These are phyloP conservation scores for Alternaria ethzedia DNA, from an alignment of 2,329 filamentous ascomycete genomes.

Conservation along the genomic window DNA sequence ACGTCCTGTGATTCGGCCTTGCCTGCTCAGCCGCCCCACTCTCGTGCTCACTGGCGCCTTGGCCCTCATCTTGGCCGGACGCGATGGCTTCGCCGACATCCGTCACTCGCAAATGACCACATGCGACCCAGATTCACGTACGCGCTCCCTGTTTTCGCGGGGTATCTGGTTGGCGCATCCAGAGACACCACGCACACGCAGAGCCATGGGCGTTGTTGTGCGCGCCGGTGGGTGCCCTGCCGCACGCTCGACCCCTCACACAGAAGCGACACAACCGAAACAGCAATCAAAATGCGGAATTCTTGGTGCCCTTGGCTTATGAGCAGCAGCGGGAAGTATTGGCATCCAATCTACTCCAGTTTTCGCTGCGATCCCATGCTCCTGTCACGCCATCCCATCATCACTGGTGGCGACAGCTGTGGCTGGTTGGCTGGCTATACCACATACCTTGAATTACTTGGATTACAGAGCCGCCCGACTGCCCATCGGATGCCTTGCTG, in stretches of 20 bases:
- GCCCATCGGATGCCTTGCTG: background rate
- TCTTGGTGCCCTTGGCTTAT: constrained; percentile 7
- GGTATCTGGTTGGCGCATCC: background rate
- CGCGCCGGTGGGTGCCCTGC: background rate
- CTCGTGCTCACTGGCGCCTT: constrained; percentile 1
- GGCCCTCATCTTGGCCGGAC: background rate
- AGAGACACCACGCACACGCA: background rate
- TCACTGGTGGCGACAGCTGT: background rate
- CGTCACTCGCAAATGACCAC: constrained; percentile 1
- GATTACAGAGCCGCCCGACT: background rate
- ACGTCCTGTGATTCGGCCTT: background rate
- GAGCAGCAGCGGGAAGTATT: constrained; percentile 2
- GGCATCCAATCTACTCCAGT: constrained; percentile 2
- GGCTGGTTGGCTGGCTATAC: background rate
- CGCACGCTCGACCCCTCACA: background rate
- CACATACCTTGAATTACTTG: background rate
- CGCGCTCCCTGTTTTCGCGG: background rate
- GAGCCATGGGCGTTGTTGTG: background rate
- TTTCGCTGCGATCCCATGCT: background rate
- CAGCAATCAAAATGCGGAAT: constrained; percentile 1
- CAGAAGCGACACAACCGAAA: constrained; percentile 3
- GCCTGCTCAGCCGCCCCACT: background rate
- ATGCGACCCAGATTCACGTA: background rate
- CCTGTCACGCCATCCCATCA: background rate
- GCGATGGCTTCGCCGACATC: background rate